Evolutionary conservation across 345 rosid species (phyloP).

Genomic region (Microthlaspi erraticum): DNA sequence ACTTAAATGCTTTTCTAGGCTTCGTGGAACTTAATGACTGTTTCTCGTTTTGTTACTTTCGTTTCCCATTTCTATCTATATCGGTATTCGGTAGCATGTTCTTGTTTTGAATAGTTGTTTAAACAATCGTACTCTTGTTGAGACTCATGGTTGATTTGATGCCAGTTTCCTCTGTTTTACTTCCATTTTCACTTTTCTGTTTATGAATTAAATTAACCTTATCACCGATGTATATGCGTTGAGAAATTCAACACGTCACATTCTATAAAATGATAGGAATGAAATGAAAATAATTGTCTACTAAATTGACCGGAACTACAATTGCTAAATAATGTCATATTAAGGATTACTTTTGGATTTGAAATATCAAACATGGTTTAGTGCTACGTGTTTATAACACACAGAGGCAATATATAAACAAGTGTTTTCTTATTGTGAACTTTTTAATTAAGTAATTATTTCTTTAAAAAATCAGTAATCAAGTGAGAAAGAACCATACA

Average conservation of each 20-base stretch:
- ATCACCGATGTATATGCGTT: not conserved
- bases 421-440: no score
- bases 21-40: not conserved
- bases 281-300: not conserved
- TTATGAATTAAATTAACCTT: not conserved
- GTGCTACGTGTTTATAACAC: no score
- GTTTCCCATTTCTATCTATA: slow-evolving; percentile 4
- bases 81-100: slow-evolving; percentile 6
- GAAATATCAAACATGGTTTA: no score
- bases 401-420: no score
- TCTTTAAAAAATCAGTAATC: not conserved
- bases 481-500: slow-evolving; percentile 2
- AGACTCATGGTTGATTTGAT: not conserved
- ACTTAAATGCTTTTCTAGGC: not conserved
- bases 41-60: not conserved
- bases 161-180: not conserved
- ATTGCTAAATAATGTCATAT: no score
- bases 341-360: no score
- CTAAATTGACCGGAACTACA: no score
- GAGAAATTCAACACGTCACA: slow-evolving; percentile 13
- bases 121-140: no score
- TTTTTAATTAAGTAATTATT: no score
- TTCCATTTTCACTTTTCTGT: not conserved
- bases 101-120: no score
- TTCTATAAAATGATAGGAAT: not conserved